Evolutionary conservation across 306 rosid species (phyloP).

Genomic region (Malus sieversii): DNA sequence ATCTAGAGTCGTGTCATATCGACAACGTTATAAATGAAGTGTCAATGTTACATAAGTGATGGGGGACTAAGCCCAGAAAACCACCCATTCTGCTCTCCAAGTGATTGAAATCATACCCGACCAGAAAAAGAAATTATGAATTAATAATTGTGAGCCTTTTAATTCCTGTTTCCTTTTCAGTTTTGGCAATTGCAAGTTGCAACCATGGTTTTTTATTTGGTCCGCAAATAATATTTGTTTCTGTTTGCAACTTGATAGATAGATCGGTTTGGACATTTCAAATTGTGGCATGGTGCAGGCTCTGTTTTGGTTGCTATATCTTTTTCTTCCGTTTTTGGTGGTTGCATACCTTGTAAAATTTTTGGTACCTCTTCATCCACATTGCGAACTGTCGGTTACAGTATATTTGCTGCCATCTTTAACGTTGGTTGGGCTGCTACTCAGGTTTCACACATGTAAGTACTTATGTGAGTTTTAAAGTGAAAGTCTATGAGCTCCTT

Average conservation of each 20-base stretch:
- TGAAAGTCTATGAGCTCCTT: not conserved
- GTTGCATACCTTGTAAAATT: conserved; percentile 71
- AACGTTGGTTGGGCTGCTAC: conserved; percentile 97
- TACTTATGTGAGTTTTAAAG: conserved; percentile 10
- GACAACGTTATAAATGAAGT: no score
- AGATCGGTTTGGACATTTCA: conserved; percentile 92
- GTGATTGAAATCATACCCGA: not conserved
- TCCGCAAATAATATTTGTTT: conserved; percentile 11
- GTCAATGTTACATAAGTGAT: no score
- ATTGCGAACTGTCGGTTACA: conserved; percentile 72
- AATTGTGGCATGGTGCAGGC: conserved; percentile 98
- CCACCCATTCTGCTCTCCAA: conserved; percentile 7
- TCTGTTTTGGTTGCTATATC: conserved; percentile 89
- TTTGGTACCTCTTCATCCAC: conserved; percentile 41
- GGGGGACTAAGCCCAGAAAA: no score
- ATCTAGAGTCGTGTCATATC: no score
- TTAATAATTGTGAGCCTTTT: not conserved
- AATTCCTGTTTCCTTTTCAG: not conserved
- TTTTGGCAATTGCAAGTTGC: conserved; percentile 20
- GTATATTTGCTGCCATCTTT: conserved; percentile 84
- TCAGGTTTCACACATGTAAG: conserved; percentile 96
- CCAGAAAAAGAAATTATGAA: not conserved
- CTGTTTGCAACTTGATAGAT: conserved; percentile 49
- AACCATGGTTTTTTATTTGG: not conserved
- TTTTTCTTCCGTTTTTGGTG: conserved; percentile 94